phyloP scores from a whole-genome alignment of 1,139 yeast species.

The Hemisphaericaspora lyxosophila region DNA sequence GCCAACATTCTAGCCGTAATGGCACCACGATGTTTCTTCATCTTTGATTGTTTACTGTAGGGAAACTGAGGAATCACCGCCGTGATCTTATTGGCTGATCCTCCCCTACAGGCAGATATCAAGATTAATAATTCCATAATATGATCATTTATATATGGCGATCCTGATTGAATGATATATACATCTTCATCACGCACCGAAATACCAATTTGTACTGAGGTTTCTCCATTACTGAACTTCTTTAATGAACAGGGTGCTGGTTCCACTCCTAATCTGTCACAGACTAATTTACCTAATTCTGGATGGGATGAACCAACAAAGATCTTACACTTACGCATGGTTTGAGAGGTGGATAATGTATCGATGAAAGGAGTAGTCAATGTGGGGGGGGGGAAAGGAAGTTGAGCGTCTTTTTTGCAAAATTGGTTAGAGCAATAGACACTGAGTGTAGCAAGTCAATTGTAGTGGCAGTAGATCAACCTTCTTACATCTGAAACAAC shows the following conservation, averaged over 20 bases:
- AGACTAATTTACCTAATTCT: conserved; percentile 84
- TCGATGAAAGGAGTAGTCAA: too few species aligned
- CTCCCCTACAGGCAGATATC: conserved; percentile 95
- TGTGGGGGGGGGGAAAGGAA: conserved; percentile 1
- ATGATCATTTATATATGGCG: conserved; percentile 86
- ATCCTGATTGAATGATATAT: conserved; percentile 91
- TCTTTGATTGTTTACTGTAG: conserved; percentile 93
- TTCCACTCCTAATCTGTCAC: conserved; percentile 86
- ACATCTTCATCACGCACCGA: conserved; percentile 96
- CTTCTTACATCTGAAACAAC: neutral
- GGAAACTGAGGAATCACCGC: conserved; percentile 98
- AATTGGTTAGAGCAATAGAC: neutral
- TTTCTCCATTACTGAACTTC: conserved; percentile 95
- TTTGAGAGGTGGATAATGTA: conserved; percentile 11
- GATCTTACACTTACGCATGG: conserved; percentile 94
- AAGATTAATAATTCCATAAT: conserved; percentile 94
- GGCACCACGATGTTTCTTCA: conserved; percentile 98
- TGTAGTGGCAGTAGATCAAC: neutral
- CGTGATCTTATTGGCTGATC: conserved; percentile 93
- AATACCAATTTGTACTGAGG: conserved; percentile 92
- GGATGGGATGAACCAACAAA: conserved; percentile 97
- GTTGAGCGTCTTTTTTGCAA: neutral
- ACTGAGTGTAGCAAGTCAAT: neutral
- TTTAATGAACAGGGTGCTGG: conserved; percentile 93
- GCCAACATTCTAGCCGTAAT: conserved; percentile 99